Conservation (phyloP, 1,284 basidiomycete species). For the Rhodotorula sp. region DNA sequence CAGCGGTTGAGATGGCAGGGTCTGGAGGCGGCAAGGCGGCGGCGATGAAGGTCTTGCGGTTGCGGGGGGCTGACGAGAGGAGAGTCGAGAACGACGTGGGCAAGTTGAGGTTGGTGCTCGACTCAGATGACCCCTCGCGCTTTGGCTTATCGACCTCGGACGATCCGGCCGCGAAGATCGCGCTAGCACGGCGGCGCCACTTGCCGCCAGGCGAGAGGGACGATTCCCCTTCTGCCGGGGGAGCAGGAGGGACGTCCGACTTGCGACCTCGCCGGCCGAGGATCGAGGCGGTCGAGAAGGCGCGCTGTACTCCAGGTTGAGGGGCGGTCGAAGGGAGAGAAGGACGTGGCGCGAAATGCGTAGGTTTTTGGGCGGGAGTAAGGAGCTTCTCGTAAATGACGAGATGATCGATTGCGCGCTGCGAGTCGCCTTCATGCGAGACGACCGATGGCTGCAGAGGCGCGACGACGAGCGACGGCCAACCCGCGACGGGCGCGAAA, state of each 20-base stretch:
- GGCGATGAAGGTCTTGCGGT: not conserved
- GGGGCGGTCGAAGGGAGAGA: not conserved
- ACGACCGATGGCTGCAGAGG: not conserved
- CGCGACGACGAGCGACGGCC: slow-evolving; percentile 23
- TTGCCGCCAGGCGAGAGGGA: not conserved
- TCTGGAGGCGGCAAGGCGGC: not conserved
- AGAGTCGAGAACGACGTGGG: no score
- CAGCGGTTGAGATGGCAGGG: not conserved
- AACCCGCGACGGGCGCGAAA: slow-evolving; percentile 1
- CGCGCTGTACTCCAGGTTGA: not conserved
- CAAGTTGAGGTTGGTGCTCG: not conserved
- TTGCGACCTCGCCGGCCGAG: not conserved
- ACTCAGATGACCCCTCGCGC: no score
- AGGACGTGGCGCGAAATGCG: no score
- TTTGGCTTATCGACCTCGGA: not conserved
- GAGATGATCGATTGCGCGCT: slow-evolving; percentile 1
- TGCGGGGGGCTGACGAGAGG: not conserved
- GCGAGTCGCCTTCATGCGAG: not conserved
- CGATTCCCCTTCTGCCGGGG: not conserved
- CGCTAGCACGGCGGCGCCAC: slow-evolving; percentile 9
- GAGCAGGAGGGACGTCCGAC: not conserved
- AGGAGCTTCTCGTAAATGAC: slow-evolving; percentile 28
- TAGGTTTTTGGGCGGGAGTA: not conserved
- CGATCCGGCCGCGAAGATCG: slow-evolving; percentile 1
- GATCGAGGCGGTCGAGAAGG: not conserved